Conservation (phyloP, 805 yeast species). For the Starmera caribaea region DNA sequence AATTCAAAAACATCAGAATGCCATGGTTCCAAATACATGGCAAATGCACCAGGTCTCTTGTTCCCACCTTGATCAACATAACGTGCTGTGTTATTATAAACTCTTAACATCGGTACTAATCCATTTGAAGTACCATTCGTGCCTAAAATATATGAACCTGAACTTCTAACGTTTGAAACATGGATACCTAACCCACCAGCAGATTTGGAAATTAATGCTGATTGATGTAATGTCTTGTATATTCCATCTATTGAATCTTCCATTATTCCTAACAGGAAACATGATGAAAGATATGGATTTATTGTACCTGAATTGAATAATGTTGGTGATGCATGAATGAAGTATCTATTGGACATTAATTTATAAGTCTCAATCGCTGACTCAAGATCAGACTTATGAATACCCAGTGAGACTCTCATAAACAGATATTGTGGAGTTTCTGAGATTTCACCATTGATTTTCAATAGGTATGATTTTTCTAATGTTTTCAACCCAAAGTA, state of each 20-base stretch:
- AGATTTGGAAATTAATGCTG: slow-evolving; percentile 87
- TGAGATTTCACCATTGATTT: slow-evolving; percentile 50
- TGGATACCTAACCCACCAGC: slow-evolving; percentile 96
- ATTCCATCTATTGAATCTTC: slow-evolving; percentile 96
- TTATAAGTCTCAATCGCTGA: slow-evolving; percentile 76
- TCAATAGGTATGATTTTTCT: slow-evolving; percentile 74
- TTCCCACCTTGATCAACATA: slow-evolving; percentile 98
- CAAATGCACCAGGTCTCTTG: slow-evolving; percentile 97
- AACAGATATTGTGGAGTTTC: slow-evolving; percentile 91
- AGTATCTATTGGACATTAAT: slow-evolving; percentile 77
- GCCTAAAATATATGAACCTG: slow-evolving; percentile 88
- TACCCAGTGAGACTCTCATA: slow-evolving; percentile 89
- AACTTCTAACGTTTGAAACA: slow-evolving; percentile 76
- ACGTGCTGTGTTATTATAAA: slow-evolving; percentile 91
- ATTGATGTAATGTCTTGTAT: slow-evolving; percentile 75
- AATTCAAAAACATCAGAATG: slow-evolving; percentile 87
- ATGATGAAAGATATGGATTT: slow-evolving; percentile 77
- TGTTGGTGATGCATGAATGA: slow-evolving; percentile 97
- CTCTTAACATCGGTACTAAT: slow-evolving; percentile 89
- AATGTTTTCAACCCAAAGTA: slow-evolving; percentile 89
- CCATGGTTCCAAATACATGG: slow-evolving; percentile 95
- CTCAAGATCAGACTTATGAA: slow-evolving; percentile 63
- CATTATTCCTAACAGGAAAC: slow-evolving; percentile 83
- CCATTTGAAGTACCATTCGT: slow-evolving; percentile 93
- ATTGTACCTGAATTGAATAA: slow-evolving; percentile 90